These are phyloP conservation scores for Wallacemonas sp. DNA, from an alignment of 208 protist genomes.

Conservation along the genomic window DNA sequence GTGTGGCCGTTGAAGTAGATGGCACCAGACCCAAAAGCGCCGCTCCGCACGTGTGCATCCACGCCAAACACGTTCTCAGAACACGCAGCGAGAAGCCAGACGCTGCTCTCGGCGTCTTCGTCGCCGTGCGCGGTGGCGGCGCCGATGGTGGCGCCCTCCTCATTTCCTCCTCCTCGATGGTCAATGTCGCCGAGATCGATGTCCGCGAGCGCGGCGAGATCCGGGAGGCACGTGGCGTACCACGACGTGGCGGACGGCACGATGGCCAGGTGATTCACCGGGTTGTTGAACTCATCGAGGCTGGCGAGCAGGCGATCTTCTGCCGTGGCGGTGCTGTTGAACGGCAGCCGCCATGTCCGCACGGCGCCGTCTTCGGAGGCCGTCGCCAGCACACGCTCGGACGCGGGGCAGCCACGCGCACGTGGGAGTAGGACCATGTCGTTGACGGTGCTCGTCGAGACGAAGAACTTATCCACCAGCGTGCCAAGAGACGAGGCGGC, in stretches of 20 bases:
- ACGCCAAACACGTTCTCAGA: conserved; percentile 81
- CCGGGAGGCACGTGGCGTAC: background rate
- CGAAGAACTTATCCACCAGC: conserved; percentile 73
- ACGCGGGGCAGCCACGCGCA: background rate
- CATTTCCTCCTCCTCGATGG: too few species aligned
- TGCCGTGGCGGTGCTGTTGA: conserved; percentile 11
- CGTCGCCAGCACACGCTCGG: conserved; percentile 47
- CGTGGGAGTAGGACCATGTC: conserved; percentile 60
- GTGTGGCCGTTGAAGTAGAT: conserved; percentile 60
- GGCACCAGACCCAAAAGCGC: conserved; percentile 49
- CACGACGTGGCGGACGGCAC: conserved; percentile 34
- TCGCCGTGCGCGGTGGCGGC: background rate
- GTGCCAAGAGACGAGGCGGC: conserved; percentile 26
- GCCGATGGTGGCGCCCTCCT: background rate
- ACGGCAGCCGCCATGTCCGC: conserved; percentile 70
- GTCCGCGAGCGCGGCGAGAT: too few species aligned
- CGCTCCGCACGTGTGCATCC: conserved; percentile 38
- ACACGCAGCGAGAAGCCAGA: conserved; percentile 78
- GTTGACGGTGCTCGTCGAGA: conserved; percentile 74
- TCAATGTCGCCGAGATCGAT: too few species aligned
- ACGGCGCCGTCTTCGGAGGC: conserved; percentile 79
- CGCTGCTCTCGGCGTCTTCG: background rate
- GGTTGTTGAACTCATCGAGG: conserved; percentile 84
- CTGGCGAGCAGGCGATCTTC: conserved; percentile 67
- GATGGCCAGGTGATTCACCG: conserved; percentile 80